These are phyloP conservation scores for Suillus plorans DNA, from an alignment of 768 basidiomycete species.

Conservation along the genomic window DNA sequence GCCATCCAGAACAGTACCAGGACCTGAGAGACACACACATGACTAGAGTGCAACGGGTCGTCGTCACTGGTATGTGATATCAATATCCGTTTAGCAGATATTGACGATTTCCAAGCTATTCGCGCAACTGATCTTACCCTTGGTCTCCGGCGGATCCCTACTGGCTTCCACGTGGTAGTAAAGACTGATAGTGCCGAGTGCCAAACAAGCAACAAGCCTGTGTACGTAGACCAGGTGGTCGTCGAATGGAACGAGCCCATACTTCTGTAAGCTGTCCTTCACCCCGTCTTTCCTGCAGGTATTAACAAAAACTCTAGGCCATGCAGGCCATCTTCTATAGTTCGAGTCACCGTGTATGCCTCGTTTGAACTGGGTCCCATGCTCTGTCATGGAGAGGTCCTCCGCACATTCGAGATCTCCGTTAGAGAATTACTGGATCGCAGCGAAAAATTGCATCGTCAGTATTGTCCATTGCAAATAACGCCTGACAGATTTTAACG, in stretches of 20 bases:
- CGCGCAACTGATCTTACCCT: conserved; percentile 8
- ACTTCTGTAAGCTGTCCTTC: too few species aligned
- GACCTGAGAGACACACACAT: too few species aligned
- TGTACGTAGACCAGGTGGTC: neutral
- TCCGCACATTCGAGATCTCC: conserved; percentile 2
- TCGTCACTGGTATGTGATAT: neutral
- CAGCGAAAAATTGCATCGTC: neutral
- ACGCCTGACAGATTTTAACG: neutral
- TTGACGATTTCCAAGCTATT: conserved; percentile 6
- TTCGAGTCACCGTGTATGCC: too few species aligned
- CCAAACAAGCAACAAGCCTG: neutral
- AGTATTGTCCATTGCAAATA: neutral
- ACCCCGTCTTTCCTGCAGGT: too few species aligned
- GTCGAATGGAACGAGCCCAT: too few species aligned
- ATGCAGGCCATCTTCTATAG: too few species aligned
- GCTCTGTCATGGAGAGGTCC: conserved; percentile 10
- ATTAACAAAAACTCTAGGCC: too few species aligned
- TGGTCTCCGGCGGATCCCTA: neutral
- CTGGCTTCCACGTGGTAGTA: conserved; percentile 12
- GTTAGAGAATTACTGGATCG: neutral
- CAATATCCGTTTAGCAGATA: neutral
- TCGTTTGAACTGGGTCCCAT: neutral
- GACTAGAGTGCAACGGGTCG: neutral
- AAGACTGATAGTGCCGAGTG: neutral
- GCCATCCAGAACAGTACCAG: too few species aligned